phyloP scores from a whole-genome alignment of 805 yeast genomes.

The Schwanniomyces occidentalis region DNA sequence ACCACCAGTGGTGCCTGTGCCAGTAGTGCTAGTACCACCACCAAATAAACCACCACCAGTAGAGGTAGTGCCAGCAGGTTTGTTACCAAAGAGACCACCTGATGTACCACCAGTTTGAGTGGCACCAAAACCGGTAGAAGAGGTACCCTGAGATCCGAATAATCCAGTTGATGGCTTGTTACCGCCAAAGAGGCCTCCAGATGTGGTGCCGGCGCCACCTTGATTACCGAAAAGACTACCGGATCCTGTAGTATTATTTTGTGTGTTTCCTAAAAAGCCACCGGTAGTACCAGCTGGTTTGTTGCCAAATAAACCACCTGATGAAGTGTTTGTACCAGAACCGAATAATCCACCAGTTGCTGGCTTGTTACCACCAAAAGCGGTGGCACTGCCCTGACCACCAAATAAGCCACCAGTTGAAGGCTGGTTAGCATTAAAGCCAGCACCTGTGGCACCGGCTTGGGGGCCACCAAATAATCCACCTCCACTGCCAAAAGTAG shows the following conservation, averaged over 20 bases:
- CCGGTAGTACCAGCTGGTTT: slow-evolving; percentile 22
- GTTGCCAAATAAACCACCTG: slow-evolving; percentile 17
- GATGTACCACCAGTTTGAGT: slow-evolving; percentile 26
- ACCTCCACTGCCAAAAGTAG: slow-evolving; percentile 22
- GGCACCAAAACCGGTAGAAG: slow-evolving; percentile 23
- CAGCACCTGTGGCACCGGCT: slow-evolving; percentile 22
- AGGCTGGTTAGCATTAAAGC: slow-evolving; percentile 12
- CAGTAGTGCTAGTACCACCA: slow-evolving; percentile 21
- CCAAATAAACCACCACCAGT: slow-evolving; percentile 43
- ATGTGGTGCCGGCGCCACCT: slow-evolving; percentile 30
- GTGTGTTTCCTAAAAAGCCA: slow-evolving; percentile 25
- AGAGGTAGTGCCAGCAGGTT: slow-evolving; percentile 16
- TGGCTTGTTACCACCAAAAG: slow-evolving; percentile 23
- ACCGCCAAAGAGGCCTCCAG: slow-evolving; percentile 45
- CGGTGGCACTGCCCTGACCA: slow-evolving; percentile 15
- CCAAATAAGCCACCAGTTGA: slow-evolving; percentile 29
- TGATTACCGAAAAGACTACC: slow-evolving; percentile 14
- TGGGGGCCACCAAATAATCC: slow-evolving; percentile 21
- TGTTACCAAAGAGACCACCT: slow-evolving; percentile 47
- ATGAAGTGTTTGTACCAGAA: slow-evolving; percentile 12
- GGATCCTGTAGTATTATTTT: slow-evolving; percentile 6
- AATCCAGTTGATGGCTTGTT: slow-evolving; percentile 23
- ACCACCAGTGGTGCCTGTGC: slow-evolving; percentile 14
- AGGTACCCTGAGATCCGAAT: slow-evolving; percentile 17
- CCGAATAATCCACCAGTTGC: slow-evolving; percentile 27